Evolutionary conservation across 768 basidiomycete species (phyloP), one percentile per base, ranked within the genome.

Genomic region (Suillus discolor): DNA sequence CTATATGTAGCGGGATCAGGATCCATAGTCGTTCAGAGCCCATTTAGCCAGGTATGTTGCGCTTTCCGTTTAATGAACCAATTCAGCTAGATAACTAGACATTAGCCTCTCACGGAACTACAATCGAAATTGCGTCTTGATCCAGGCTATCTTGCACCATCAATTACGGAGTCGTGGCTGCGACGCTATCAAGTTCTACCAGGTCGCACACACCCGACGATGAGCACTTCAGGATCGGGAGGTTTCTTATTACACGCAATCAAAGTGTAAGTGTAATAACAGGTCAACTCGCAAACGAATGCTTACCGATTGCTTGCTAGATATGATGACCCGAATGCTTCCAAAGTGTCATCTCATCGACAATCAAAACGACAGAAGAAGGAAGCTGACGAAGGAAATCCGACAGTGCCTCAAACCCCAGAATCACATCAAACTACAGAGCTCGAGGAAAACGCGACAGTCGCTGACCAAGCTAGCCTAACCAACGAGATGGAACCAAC

Each of bases 151-250:
- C 81, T 99, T 13, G 89, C 87, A 39, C 90, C 94, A 9, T 88
- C 84, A 18, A 79, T 99, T 38, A 91, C 92, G 3, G 97, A 99
- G 77, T 82, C 87, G 13, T 98, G 93, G 91, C 77, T 94, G 49
- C 87, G 97, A 36, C 85, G 87, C 68, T 99, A 99, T 79, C 97
- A 99, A 80, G 90, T 96, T 18, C 82, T 99, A n/a, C 97, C 97
- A 28, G 97, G 97, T 28, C 85, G 97, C 42, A 97, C 94, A 47
- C 97, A 99, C 79, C 97, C 97, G 4, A 88, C 86, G 68, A 99
- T 99, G 97, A 89, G 83, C 64, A 92, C 89, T 65, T 90, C 93
- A 25, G 94, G 93, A 13, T 89, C 91, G 1, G 96, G 95, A 16
- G 97, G 97, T 0, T 97, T 88, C 78, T 78, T 99, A 53, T 82